Percentiles rank a stretch among this genome's conserved stretches.
Evolutionary conservation across 1,284 basidiomycete genomes (phyloP).

Genomic region (Malassezia nana): DNA sequence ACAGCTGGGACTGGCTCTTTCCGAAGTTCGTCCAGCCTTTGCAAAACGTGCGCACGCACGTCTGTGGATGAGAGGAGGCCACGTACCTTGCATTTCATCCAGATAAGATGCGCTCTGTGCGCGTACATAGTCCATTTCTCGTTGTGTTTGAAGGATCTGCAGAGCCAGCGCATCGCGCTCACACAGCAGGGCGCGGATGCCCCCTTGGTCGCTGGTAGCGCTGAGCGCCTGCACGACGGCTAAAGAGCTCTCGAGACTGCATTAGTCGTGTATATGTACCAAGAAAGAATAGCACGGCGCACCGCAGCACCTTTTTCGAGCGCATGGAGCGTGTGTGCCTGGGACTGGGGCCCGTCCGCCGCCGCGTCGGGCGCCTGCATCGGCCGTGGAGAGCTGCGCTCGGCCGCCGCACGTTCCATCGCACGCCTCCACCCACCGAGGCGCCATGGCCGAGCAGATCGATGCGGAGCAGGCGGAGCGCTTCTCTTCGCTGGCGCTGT

Average conservation of each 20-base stretch:
- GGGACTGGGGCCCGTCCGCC: not conserved
- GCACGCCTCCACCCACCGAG: not conserved
- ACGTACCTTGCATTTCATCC: slow-evolving; percentile 7
- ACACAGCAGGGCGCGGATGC: slow-evolving; percentile 8
- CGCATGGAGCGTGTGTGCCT: not conserved
- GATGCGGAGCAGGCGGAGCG: slow-evolving; percentile 44
- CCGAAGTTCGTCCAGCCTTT: not conserved
- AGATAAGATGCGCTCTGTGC: not conserved
- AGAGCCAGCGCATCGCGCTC: slow-evolving; percentile 16
- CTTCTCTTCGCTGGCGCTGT: slow-evolving; percentile 44
- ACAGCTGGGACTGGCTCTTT: not conserved
- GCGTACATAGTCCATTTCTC: not conserved
- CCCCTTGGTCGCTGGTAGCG: not conserved
- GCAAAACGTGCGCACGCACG: not conserved
- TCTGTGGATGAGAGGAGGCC: not conserved
- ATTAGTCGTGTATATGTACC: slow-evolving; percentile 2
- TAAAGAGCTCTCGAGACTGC: slow-evolving; percentile 10
- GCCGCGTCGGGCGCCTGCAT: not conserved
- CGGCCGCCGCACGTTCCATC: not conserved
- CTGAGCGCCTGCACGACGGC: not conserved
- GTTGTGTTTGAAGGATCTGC: slow-evolving; percentile 1
- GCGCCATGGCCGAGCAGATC: slow-evolving; percentile 4
- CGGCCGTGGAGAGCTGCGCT: not conserved
- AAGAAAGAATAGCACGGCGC: slow-evolving; percentile 7
- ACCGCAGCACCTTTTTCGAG: slow-evolving; percentile 10